Base-by-base conservation (phyloP, 805 yeast species). In the Candida insectorum region DNA sequence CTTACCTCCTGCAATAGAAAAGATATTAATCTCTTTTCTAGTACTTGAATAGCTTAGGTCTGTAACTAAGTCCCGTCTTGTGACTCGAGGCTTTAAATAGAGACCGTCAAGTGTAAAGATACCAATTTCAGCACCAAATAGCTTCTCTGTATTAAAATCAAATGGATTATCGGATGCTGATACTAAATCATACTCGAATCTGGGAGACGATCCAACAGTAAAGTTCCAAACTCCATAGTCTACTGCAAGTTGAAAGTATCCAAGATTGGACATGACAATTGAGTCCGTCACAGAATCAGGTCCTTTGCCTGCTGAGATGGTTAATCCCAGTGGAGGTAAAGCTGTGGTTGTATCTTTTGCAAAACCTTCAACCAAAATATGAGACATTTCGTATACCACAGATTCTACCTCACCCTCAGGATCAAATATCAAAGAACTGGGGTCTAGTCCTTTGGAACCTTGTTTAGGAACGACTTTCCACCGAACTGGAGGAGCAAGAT, bases 1-100 rank as follows among this genome's bases (percentile, higher is more conserved):
- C 43, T 79, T 86, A 0, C 95, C 95, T 43, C 89, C 79, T 0
- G 95, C 91, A 26, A 86, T 80, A 0, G 89, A 72, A 60, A 86
- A 87, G 24, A 86, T 79, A 52, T 86, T 86, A 28, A 86, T 74
- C 11, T 26, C 31, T 5, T 20, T 23, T 2, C 19, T 24, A 6
- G 24, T 20, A 3, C 10, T 5, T 7, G 17, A 4, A 2, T 9
- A 9, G 6, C 7, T 16, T n/a, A 11, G 7, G 2, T 3, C n/a
- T 5, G 14, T 3, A 20, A 6, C 9, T 3, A 19, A 12, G 4
- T 17, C 37, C 17, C 38, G 34, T 33, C 69, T 59, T 8, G 47
- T 49, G 6, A 80, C 58, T 23, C 70, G 53, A 5, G 82, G 79
- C 35, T 54, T 59, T 1, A 79, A 36, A 1, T 57, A 56, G 0